Conservation (phyloP, 2,329 filamentous ascomycete species). For the Aspergillus novoparasiticus region DNA sequence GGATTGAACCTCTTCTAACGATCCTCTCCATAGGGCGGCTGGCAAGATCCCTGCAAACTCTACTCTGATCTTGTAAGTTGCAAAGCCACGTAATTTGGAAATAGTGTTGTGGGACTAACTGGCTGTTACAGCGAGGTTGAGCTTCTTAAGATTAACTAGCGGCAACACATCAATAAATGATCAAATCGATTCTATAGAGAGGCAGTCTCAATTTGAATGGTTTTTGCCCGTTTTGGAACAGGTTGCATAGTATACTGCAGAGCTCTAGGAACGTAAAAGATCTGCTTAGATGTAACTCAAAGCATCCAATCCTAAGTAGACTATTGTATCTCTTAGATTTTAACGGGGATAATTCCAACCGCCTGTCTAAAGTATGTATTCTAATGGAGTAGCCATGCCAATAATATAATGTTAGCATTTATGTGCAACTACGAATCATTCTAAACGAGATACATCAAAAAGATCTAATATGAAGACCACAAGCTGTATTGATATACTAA, state of each 20-base stretch:
- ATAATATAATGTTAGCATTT: not conserved
- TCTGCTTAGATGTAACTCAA: not conserved
- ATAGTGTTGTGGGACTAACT: not conserved
- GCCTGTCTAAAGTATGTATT: no score
- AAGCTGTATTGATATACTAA: not conserved
- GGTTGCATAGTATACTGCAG: not conserved
- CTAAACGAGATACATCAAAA: not conserved
- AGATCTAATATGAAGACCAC: not conserved
- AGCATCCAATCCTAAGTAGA: not conserved
- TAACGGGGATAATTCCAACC: no score
- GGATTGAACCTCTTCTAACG: not conserved
- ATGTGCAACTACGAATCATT: not conserved
- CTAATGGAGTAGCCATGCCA: not conserved
- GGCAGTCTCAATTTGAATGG: no score
- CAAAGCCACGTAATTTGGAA: not conserved
- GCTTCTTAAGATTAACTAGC: not conserved
- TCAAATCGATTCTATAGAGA: accelerated
- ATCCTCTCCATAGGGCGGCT: not conserved
- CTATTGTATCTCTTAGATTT: no score
- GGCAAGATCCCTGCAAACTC: not conserved
- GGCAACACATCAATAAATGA: accelerated
- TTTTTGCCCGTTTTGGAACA: accelerated
- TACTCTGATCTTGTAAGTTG: not conserved
- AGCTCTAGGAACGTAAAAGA: not conserved
- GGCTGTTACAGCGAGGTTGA: not conserved